A percentile compares a stretch with the other conserved stretches of the same genome.
phyloP scores from a whole-genome alignment of 2,329 filamentous ascomycete genomes.

The Fusarium aywerte region DNA sequence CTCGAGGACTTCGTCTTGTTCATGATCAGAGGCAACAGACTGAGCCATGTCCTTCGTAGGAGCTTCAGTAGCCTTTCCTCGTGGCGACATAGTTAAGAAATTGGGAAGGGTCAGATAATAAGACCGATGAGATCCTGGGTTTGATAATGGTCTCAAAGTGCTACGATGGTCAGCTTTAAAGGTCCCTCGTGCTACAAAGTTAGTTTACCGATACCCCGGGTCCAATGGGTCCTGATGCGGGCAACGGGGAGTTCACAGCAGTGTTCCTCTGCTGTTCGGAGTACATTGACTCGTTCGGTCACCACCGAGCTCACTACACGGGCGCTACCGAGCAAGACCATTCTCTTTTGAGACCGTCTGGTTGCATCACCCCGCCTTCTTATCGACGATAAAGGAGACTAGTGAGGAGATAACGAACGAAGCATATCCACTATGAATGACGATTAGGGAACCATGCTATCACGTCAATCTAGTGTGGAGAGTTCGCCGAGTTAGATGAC shows the following conservation, averaged over 20 bases:
- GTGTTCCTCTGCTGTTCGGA: neutral
- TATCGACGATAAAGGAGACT: neutral
- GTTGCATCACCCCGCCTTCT: neutral
- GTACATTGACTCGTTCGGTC: constrained; percentile 3
- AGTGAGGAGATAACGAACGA: neutral
- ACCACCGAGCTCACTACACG: neutral
- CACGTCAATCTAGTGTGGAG: constrained; percentile 22
- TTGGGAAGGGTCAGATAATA: neutral
- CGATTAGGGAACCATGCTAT: constrained; percentile 12
- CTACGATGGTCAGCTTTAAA: neutral
- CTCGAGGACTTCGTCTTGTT: neutral
- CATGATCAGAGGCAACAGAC: neutral
- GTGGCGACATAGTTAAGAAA: neutral
- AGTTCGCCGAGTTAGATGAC: constrained; percentile 1
- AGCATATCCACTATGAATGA: neutral
- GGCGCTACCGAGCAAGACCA: neutral
- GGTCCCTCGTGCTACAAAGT: neutral
- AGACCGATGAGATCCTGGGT: no score
- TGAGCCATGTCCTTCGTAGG: constrained; percentile 4
- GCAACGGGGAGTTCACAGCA: constrained; percentile 16
- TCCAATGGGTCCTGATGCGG: neutral
- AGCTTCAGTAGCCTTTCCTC: neutral
- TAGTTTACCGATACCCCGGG: constrained; percentile 3
- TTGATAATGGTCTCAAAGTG: neutral
- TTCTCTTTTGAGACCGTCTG: neutral